phyloP scores from a whole-genome alignment of 805 yeast genomes.

The Ogataea naganishii region DNA sequence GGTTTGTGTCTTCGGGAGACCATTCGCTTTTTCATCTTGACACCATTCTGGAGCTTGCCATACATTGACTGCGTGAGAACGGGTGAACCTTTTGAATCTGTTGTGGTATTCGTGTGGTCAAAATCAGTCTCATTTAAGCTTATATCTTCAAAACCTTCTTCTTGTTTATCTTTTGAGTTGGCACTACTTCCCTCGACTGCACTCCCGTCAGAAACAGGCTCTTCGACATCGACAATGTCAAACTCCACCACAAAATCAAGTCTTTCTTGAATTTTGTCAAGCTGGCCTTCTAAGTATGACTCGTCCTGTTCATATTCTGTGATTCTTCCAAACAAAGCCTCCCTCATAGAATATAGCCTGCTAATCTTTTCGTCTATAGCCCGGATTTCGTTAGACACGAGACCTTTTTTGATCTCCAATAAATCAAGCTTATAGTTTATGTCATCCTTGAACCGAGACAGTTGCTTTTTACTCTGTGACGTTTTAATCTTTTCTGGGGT shows the following conservation, averaged over 20 bases:
- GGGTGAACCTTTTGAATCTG: conserved; percentile 15
- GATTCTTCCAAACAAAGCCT: conserved; percentile 47
- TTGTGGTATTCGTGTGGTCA: conserved; percentile 4
- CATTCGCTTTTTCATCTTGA: conserved; percentile 13
- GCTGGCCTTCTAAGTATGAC: conserved; percentile 39
- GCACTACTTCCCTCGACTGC: conserved; percentile 6
- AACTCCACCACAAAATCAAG: conserved; percentile 34
- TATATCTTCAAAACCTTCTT: conserved; percentile 5
- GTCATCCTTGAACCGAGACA: conserved; percentile 27
- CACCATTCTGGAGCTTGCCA: conserved; percentile 30
- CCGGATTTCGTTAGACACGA: conserved; percentile 54
- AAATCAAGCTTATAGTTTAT: conserved; percentile 41
- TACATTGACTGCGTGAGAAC: conserved; percentile 35
- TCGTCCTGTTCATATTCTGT: conserved; percentile 56
- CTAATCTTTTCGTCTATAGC: conserved; percentile 55
- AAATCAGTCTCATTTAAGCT: conserved; percentile 4
- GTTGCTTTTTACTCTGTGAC: conserved; percentile 31
- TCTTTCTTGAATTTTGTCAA: conserved; percentile 34
- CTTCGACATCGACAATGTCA: conserved; percentile 18
- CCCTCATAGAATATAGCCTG: conserved; percentile 41
- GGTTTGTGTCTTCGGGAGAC: conserved; percentile 43
- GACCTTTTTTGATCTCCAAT: conserved; percentile 53
- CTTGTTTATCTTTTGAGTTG: conserved; percentile 3
- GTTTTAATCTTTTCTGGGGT: conserved; percentile 31
- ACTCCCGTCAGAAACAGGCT: conserved; percentile 15